Conservation (phyloP, 306 rosid genomes). For the Vigna angularis region DNA sequence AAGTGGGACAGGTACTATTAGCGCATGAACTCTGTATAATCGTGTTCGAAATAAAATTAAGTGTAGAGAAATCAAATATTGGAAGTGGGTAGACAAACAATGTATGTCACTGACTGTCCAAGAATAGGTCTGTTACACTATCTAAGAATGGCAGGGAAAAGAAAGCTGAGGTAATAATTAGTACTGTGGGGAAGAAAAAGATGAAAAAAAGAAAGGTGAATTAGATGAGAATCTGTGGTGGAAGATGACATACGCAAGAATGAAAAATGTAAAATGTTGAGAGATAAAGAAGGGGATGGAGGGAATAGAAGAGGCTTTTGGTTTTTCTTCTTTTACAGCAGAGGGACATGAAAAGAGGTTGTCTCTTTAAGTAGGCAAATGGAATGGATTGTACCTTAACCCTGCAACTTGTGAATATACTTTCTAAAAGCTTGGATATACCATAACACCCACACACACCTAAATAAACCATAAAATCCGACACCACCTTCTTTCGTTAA, state of each 20-base stretch:
- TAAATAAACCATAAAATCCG: constrained; percentile 71
- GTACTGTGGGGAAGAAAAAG: constrained; percentile 63
- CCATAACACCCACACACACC: constrained; percentile 69
- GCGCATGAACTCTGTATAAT: not conserved
- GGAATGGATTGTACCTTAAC: constrained; percentile 80
- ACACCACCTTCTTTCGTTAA: constrained; percentile 72
- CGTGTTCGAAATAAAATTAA: not conserved
- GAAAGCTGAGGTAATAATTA: constrained; percentile 64
- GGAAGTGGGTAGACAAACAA: constrained; percentile 12
- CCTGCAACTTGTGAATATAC: constrained; percentile 79
- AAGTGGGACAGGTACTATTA: not conserved
- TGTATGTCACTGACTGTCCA: not conserved
- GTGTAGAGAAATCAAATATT: constrained; percentile 14
- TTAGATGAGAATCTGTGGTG: constrained; percentile 75
- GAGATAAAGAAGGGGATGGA: constrained; percentile 44
- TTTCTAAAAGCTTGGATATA: constrained; percentile 93
- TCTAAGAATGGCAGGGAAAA: constrained; percentile 55
- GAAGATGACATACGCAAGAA: constrained; percentile 81
- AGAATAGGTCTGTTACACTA: not conserved
- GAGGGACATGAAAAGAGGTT: constrained; percentile 54
- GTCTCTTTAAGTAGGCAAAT: constrained; percentile 83
- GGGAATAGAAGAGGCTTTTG: constrained; percentile 76
- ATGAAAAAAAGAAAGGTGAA: constrained; percentile 56
- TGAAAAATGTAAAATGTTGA: constrained; percentile 1
- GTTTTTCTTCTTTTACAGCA: constrained; percentile 76